These are phyloP conservation scores for Cryomyces minteri DNA, from an alignment of 495 filamentous ascomycete species.

Conservation along the genomic window DNA sequence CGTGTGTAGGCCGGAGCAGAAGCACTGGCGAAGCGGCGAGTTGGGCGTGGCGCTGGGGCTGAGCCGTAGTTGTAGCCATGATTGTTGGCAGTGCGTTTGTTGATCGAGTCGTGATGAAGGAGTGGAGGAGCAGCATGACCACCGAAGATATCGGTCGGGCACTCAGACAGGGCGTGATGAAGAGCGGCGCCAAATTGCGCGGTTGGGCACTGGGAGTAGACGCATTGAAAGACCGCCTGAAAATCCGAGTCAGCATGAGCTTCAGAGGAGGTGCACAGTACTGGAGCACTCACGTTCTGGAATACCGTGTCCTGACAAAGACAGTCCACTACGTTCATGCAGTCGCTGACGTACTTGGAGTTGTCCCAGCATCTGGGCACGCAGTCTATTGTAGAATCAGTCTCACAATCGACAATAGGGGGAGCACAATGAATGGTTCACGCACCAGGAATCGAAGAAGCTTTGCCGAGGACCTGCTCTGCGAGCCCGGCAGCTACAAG, in stretches of 20 bases:
- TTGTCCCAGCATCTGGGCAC: constrained; percentile 23
- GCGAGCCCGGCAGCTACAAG: neutral
- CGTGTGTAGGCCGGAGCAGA: constrained; percentile 5
- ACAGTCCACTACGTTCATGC: constrained; percentile 12
- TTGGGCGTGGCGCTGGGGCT: constrained; percentile 6
- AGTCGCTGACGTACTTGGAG: constrained; percentile 19
- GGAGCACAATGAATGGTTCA: too few relatives aligned
- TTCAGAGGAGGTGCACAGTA: neutral
- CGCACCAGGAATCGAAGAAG: neutral
- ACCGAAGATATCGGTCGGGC: constrained; percentile 5
- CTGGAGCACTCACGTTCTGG: constrained; percentile 14
- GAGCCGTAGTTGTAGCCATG: constrained; percentile 5
- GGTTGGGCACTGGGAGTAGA: constrained; percentile 25
- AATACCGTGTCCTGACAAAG: constrained; percentile 18
- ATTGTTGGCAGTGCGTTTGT: constrained; percentile 5
- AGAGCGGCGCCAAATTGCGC: constrained; percentile 19
- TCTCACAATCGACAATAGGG: too few relatives aligned
- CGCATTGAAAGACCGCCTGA: constrained; percentile 22
- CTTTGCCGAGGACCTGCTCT: neutral
- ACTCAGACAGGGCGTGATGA: constrained; percentile 16
- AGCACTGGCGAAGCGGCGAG: neutral
- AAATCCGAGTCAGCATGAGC: neutral
- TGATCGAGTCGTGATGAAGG: constrained; percentile 10
- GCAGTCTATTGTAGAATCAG: neutral
- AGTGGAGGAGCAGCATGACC: constrained; percentile 6